Evolutionary conservation across 805 yeast species (phyloP).

Genomic region (Myxozyma geophila): DNA sequence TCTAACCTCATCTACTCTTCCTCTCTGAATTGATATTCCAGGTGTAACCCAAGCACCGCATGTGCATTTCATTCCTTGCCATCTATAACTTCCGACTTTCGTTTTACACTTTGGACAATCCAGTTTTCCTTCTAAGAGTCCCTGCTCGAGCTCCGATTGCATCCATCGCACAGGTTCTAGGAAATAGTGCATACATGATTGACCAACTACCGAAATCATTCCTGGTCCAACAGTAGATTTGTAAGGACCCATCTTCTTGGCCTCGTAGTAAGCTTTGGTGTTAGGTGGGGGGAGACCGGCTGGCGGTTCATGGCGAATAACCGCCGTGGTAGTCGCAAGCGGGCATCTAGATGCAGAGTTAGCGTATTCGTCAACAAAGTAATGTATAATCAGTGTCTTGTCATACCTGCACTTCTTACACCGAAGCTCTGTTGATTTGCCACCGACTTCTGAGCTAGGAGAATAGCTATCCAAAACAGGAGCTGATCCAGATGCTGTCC

Average conservation of each 20-base stretch:
- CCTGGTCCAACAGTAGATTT: slow-evolving; percentile 28
- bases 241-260: slow-evolving; percentile 13
- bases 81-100: slow-evolving; percentile 88
- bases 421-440: slow-evolving; percentile 49
- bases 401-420: slow-evolving; percentile 80
- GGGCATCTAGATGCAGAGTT: slow-evolving; percentile 51
- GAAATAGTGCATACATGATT: slow-evolving; percentile 78
- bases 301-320: slow-evolving; percentile 55
- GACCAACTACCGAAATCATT: slow-evolving; percentile 37
- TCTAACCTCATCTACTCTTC: slow-evolving; percentile 75
- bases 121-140: slow-evolving; percentile 84
- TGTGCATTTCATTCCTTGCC: slow-evolving; percentile 94
- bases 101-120: slow-evolving; percentile 80
- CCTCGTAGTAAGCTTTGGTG: slow-evolving; percentile 11
- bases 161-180: slow-evolving; percentile 93
- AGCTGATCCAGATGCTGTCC: slow-evolving; percentile 37
- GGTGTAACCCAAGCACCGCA: slow-evolving; percentile 98
- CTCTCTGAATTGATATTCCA: slow-evolving; percentile 77
- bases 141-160: slow-evolving; percentile 73
- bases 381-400: neutral
- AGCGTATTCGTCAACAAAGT: neutral
- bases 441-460: slow-evolving; percentile 39
- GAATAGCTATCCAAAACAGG: slow-evolving; percentile 48
- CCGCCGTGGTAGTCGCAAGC: slow-evolving; percentile 68
- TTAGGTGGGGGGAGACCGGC: slow-evolving; percentile 7